Evolutionary conservation across 805 yeast species (phyloP), one percentile per base, ranked within the genome.

Genomic region (Ogataea ganodermae): DNA sequence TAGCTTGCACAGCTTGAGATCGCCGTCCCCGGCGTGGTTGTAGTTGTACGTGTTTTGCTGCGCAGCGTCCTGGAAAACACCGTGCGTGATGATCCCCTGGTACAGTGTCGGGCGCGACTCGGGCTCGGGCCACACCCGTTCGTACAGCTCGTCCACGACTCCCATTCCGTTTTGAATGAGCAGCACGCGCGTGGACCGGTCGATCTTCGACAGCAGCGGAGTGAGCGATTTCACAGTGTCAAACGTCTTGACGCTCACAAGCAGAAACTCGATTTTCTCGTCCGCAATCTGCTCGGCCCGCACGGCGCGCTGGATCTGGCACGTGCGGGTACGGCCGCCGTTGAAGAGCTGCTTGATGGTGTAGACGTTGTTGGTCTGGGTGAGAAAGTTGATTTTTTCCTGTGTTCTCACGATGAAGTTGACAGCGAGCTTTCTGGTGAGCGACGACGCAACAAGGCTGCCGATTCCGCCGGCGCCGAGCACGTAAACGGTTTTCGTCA

Each of bases 141-240:
- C 61, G n/a, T 70, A 62, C 9, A 89, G 56, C 47, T 74, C 72
- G 10, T 77, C 86, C 6, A 76, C 62, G 35, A 80, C 73, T 8
- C 98, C 98, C 73, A 90, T 74, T 1, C 90, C 99, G 63, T 94
- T 89, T 46, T 89, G 98, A n/a, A 91, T 57, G 18, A 91, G 63
- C 37, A 91, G 53, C 2, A 90, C 63, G 47, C 80, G 81, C 1
- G 91, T 76, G 2, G 69, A 60, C 2, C 69, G 60, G 23, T 68
- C 64, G 23, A 92, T 73, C 45, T 68, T 68, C 1, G 75, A 72
- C 17, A 80, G 51, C 44, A 81, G 71, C 3, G 85, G 84, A 27
- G 58, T 60, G 14, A 91, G 50, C 0, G 97, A 95, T 3, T 65
- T 63, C 18, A 73, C 67, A 0, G 96, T 86, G 58, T 86, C 88